Evolutionary conservation across 2,329 filamentous ascomycete genomes (phyloP).

Genomic region (Trichoderma atrobrunneum): DNA sequence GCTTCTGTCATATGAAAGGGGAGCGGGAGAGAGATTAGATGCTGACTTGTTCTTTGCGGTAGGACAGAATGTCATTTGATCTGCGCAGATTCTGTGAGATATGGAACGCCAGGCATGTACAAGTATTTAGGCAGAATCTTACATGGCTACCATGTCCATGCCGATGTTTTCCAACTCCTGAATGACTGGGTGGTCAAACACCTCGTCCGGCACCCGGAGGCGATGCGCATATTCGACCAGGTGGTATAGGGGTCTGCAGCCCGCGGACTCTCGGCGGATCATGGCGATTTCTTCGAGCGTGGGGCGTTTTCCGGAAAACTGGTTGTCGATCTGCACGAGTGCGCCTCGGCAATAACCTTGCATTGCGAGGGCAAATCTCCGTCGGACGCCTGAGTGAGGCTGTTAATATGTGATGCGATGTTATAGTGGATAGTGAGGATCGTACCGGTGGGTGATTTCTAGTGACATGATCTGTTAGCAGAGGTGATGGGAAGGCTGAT

Average conservation of each 20-base stretch:
- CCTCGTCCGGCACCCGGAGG: conserved; percentile 23
- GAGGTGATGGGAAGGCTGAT: neutral
- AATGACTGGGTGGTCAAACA: conserved; percentile 23
- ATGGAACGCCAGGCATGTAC: neutral
- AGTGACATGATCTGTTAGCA: neutral
- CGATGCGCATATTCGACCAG: conserved; percentile 26
- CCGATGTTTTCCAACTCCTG: conserved; percentile 25
- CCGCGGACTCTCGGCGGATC: conserved; percentile 23
- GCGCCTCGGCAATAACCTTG: conserved; percentile 22
- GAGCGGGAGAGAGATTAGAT: neutral
- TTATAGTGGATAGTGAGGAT: too few species aligned
- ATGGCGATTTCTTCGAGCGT: conserved; percentile 23
- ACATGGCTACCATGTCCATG: conserved; percentile 27
- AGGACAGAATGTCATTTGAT: conserved; percentile 26
- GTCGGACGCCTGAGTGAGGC: conserved; percentile 18
- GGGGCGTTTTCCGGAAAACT: conserved; percentile 14
- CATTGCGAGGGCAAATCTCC: conserved; percentile 24
- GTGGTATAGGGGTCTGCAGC: conserved; percentile 24
- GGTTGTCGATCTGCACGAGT: conserved; percentile 22
- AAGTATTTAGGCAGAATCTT: neutral
- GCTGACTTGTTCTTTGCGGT: conserved; percentile 25
- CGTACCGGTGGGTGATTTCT: neutral
- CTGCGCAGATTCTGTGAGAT: conserved; percentile 10
- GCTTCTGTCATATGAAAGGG: neutral
- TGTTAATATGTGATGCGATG: neutral